These are phyloP conservation scores for Penicillium brevicompactum DNA, from an alignment of 2,329 filamentous ascomycete genomes.

Conservation along the genomic window DNA sequence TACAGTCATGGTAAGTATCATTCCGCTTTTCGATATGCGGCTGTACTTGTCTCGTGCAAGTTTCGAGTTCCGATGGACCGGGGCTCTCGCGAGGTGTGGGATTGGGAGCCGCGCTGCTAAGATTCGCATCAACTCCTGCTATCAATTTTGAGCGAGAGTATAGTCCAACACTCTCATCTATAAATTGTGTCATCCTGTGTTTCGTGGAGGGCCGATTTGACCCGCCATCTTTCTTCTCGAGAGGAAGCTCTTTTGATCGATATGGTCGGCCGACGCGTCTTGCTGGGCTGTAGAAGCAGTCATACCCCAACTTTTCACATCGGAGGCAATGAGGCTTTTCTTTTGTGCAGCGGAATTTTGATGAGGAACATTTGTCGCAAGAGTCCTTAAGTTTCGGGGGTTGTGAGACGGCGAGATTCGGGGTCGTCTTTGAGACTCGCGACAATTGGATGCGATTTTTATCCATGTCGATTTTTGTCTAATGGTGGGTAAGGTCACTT, in stretches of 20 bases:
- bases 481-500: background rate
- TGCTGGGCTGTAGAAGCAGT: conserved; percentile 28
- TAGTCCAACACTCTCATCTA: background rate
- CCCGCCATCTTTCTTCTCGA: background rate
- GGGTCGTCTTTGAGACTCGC: background rate
- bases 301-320: conserved; percentile 21
- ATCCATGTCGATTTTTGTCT: background rate
- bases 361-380: conserved; percentile 20
- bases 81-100: background rate
- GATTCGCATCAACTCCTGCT: background rate
- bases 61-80: background rate
- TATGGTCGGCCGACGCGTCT: conserved; percentile 20
- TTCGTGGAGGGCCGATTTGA: background rate
- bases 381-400: conserved; percentile 4
- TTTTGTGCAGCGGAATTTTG: conserved; percentile 22
- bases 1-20: background rate
- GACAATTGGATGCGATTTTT: background rate
- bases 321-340: conserved; percentile 19
- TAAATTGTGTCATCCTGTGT: background rate
- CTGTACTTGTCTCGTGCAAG: background rate
- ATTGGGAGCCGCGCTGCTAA: background rate
- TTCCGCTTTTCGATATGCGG: background rate
- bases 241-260: background rate
- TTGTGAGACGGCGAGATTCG: background rate
- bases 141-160: background rate